Base-by-base conservation (phyloP, 345 rosid species). In the Eucalyptus regnans region DNA sequence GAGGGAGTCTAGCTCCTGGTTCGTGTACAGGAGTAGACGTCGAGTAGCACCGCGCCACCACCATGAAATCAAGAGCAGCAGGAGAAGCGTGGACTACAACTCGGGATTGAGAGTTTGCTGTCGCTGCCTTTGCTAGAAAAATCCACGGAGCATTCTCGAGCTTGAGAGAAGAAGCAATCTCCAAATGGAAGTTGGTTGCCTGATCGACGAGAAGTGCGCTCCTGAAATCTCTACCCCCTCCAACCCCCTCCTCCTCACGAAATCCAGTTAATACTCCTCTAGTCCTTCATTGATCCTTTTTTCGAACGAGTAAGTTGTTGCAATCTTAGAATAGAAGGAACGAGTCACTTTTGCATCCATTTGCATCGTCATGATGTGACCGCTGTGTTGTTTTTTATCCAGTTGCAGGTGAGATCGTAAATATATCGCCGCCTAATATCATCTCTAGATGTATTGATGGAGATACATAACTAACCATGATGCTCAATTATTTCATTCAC, bases 181-280 rank as follows among this genome's bases (percentile, higher is more conserved):
- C 22, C 25, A 58, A 51, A 96, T 96, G 96, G 96, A 91, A n/a
- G 83, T 90, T 50, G 64, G 88, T 79, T 91, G 91, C 89, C 90
- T 94, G 8, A 91, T 89, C 87, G 92, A 92, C 86, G 90, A 89
- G 17, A 92, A 90, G 86, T 91, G 91, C 91, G 87, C 93, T 80
- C 49, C 85, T 60, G 94, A 94, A 91, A 94, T 95, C 87, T 89
- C 97, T 9, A 93, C 92, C 96, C 96, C 90, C 96, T 96, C 89
- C 93, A 87, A 51, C 94, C 96, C 60, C 96, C 92, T 89, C 86
- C 96, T 90, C 71, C 90, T 90, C 92, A 27, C 89, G 94, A 93
- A 90, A 91, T 93, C 56, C 96, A 96, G 97, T 98, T 89, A 50
- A 7, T 58, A 16, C 52, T 37, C 79, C 86, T 50, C 64, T 83